Evolutionary conservation across 257 asterid genomes (phyloP).

Genomic region (Eucommia ulmoides): DNA sequence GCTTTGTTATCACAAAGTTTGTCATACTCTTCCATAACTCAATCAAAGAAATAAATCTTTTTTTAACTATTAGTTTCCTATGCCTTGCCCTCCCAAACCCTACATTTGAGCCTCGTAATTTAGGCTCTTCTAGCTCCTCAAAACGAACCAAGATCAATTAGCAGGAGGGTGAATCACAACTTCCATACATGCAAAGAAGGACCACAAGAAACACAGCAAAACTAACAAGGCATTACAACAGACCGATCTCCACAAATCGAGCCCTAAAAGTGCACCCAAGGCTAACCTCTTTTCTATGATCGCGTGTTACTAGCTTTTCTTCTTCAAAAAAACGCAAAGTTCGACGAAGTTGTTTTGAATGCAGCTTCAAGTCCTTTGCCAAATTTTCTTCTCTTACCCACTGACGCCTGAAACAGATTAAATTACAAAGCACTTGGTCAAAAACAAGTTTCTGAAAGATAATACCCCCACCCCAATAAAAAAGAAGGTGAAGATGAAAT

Average conservation of each 20-base stretch:
- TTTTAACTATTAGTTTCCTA: too few relatives aligned
- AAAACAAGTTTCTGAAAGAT: neutral
- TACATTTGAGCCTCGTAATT: too few relatives aligned
- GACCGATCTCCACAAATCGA: too few relatives aligned
- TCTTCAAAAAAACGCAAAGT: conserved; percentile 88
- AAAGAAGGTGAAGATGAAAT: neutral
- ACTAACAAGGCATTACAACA: neutral
- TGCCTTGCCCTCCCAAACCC: too few relatives aligned
- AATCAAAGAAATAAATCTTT: too few relatives aligned
- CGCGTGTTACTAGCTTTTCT: conserved; percentile 84
- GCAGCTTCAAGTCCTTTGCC: conserved; percentile 96
- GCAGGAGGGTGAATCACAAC: neutral
- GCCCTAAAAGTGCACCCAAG: too few relatives aligned
- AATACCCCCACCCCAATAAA: neutral
- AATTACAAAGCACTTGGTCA: neutral
- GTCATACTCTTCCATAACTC: too few relatives aligned
- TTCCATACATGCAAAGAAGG: neutral
- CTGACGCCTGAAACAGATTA: conserved; percentile 37
- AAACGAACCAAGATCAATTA: neutral
- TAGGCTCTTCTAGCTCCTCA: neutral
- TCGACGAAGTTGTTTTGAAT: conserved; percentile 92
- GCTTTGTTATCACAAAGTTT: too few relatives aligned
- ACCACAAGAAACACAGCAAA: neutral
- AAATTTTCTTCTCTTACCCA: conserved; percentile 98
- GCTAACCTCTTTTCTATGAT: too few relatives aligned